Conservation (phyloP, 2,329 filamentous ascomycete species). For the Curvularia spicifera region DNA sequence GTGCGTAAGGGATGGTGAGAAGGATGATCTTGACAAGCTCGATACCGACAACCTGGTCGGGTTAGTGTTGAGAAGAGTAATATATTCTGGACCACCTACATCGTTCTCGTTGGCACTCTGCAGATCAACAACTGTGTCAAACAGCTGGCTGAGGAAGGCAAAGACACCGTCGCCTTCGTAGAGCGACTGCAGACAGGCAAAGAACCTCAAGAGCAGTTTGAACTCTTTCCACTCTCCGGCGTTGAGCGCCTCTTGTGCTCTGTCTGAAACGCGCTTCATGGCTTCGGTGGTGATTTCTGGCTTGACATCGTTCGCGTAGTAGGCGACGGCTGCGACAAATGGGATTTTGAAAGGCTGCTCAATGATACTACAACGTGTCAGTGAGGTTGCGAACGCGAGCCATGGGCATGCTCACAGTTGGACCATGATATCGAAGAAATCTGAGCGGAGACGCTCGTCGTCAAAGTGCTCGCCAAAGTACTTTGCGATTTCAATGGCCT, state of each 20-base stretch:
- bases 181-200: conserved; percentile 83
- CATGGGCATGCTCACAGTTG: conserved; percentile 65
- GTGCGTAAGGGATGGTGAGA: conserved; percentile 87
- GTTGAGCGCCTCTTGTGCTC: conserved; percentile 71
- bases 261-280: conserved; percentile 66
- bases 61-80: conserved; percentile 21
- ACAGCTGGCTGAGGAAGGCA: conserved; percentile 85
- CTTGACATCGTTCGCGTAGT: conserved; percentile 79
- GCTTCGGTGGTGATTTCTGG: conserved; percentile 76
- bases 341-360: conserved; percentile 99
- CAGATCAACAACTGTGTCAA: conserved; percentile 86
- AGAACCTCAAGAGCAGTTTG: conserved; percentile 86
- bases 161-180: conserved; percentile 87
- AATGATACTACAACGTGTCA: conserved; percentile 59
- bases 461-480: conserved; percentile 76
- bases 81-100: conserved; percentile 61
- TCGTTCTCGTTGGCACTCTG: conserved; percentile 94
- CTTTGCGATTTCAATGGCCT: conserved; percentile 56
- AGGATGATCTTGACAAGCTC: conserved; percentile 97
- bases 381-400: conserved; percentile 2
- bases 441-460: conserved; percentile 76
- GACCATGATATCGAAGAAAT: conserved; percentile 74
- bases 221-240: conserved; percentile 85
- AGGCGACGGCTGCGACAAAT: conserved; percentile 82
- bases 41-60: conserved; percentile 63